These are phyloP conservation scores for Marasmius sp. DNA, from an alignment of 1,284 basidiomycete species.

Conservation along the genomic window DNA sequence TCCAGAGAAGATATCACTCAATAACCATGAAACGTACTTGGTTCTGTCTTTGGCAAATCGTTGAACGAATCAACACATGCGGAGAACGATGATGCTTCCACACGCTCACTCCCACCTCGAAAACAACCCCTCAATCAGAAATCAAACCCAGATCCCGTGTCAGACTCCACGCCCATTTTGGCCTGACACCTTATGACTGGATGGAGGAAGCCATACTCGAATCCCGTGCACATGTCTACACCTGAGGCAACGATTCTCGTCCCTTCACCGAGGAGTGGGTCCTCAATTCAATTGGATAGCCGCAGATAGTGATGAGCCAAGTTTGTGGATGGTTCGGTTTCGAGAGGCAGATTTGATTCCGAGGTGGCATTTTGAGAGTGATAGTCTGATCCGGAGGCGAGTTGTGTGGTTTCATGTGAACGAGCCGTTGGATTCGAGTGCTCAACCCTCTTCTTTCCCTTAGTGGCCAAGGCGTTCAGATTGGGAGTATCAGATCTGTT, in stretches of 20 bases:
- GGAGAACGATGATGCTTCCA: conserved; percentile 6
- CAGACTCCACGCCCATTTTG: conserved; percentile 54
- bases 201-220: conserved; percentile 28
- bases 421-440: background rate
- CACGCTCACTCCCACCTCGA: too few species aligned
- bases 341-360: too few species aligned
- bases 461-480: conserved; percentile 63
- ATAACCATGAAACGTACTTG: too few species aligned
- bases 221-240: conserved; percentile 56
- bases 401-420: conserved; percentile 16
- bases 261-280: conserved; percentile 41
- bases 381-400: conserved; percentile 63
- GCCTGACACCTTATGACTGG: conserved; percentile 47
- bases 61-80: conserved; percentile 11
- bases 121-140: too few species aligned
- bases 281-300: conserved; percentile 1
- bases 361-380: conserved; percentile 64
- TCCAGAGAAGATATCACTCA: too few species aligned
- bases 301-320: conserved; percentile 44
- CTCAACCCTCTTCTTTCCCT: conserved; percentile 3
- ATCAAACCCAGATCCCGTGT: conserved; percentile 45
- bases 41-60: too few species aligned
- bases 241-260: conserved; percentile 50
- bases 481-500: conserved; percentile 58
- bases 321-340: conserved; percentile 21